Conservation (phyloP, 495 filamentous ascomycete species). For the Bryoglossum gracile region DNA sequence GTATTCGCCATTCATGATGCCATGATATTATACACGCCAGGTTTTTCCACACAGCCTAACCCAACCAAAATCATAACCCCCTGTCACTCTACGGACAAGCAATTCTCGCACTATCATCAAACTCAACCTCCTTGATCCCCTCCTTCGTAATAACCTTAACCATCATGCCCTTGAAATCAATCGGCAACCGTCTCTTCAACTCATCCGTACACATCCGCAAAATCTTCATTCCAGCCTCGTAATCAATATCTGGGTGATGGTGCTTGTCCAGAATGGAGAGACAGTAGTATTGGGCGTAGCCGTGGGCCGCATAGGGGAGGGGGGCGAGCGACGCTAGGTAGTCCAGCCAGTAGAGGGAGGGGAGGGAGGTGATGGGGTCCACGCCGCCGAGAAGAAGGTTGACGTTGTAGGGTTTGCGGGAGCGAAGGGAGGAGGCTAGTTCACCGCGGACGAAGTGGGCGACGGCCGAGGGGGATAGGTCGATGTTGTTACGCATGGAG, state of each 20-base stretch:
- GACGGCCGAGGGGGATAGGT: slow-evolving; percentile 80
- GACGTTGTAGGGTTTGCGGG: slow-evolving; percentile 88
- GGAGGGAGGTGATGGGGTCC: slow-evolving; percentile 79
- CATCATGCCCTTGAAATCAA: slow-evolving; percentile 93
- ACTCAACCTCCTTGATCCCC: slow-evolving; percentile 73
- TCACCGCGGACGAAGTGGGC: slow-evolving; percentile 89
- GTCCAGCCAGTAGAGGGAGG: slow-evolving; percentile 92
- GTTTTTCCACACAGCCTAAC: background rate
- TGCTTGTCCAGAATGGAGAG: slow-evolving; percentile 96
- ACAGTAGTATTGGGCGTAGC: slow-evolving; percentile 98
- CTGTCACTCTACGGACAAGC: slow-evolving; percentile 43
- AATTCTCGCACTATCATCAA: slow-evolving; percentile 58
- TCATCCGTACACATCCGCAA: slow-evolving; percentile 93
- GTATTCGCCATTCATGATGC: slow-evolving; percentile 24
- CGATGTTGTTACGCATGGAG: slow-evolving; percentile 92
- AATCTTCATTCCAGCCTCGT: slow-evolving; percentile 83
- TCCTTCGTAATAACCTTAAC: slow-evolving; percentile 95
- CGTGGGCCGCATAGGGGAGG: slow-evolving; percentile 92
- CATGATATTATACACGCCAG: slow-evolving; percentile 23
- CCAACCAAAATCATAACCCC: background rate
- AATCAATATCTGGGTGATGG: slow-evolving; percentile 84
- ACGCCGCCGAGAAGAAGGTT: slow-evolving; percentile 92
- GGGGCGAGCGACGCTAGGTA: slow-evolving; percentile 84
- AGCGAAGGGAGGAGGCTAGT: slow-evolving; percentile 81
- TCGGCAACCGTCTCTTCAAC: slow-evolving; percentile 87